These are phyloP conservation scores for Mallotus japonicus DNA, from an alignment of 441 rosid genomes.

Conservation along the genomic window DNA sequence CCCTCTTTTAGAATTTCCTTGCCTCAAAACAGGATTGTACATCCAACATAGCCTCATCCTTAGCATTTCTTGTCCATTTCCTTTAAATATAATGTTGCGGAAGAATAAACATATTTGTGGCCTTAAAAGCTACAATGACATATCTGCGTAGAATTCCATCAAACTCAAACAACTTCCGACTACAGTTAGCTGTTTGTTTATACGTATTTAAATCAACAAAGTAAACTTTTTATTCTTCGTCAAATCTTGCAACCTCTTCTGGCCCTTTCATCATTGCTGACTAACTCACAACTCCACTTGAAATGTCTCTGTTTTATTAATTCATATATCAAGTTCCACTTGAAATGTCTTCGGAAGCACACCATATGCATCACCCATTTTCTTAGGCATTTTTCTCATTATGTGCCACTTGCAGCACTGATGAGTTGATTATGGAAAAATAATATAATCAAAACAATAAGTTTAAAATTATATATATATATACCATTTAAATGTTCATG, in stretches of 20 bases:
- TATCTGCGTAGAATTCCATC: slow-evolving; percentile 45
- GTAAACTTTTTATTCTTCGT: slow-evolving; percentile 34
- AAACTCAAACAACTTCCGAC: slow-evolving; percentile 49
- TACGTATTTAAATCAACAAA: slow-evolving; percentile 28
- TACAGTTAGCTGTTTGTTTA: slow-evolving; percentile 34
- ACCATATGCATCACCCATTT: too few relatives aligned
- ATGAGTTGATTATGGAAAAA: too few relatives aligned
- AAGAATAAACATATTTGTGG: slow-evolving; percentile 32
- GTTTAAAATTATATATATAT: too few relatives aligned
- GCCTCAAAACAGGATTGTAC: slow-evolving; percentile 24
- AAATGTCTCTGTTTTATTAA: too few relatives aligned
- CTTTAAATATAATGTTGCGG: slow-evolving; percentile 40
- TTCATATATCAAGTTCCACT: too few relatives aligned
- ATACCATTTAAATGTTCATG: too few relatives aligned
- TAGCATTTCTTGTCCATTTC: slow-evolving; percentile 39
- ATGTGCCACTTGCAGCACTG: too few relatives aligned
- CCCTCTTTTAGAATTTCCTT: too few relatives aligned
- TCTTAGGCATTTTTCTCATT: too few relatives aligned
- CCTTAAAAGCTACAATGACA: slow-evolving; percentile 40
- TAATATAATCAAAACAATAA: too few relatives aligned
- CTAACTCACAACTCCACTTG: slow-evolving; percentile 24
- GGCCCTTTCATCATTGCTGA: slow-evolving; percentile 30
- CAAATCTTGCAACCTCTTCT: slow-evolving; percentile 36
- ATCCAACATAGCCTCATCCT: slow-evolving; percentile 38
- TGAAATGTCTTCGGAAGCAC: too few relatives aligned